Percentiles rank a stretch among this genome's conserved stretches.
phyloP scores from a whole-genome alignment of 2,329 filamentous ascomycete genomes.

The Calonectria pteridis region DNA sequence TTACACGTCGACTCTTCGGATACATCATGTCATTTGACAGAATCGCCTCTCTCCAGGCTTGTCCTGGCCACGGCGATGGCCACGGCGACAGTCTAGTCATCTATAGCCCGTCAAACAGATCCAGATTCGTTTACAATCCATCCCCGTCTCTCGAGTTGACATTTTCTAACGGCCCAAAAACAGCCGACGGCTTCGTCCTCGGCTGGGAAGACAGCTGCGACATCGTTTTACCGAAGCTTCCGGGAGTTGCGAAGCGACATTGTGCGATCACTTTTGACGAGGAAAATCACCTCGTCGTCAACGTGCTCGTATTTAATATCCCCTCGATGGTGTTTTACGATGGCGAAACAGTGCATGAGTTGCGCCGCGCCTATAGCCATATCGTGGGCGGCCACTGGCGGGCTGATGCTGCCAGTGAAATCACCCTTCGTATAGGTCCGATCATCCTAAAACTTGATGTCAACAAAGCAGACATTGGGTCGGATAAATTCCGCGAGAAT shows the following conservation, averaged over 20 bases:
- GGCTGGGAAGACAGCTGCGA: background rate
- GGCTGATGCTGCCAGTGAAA: background rate
- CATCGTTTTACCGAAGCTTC: background rate
- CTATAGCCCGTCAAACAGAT: background rate
- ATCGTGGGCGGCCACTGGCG: background rate
- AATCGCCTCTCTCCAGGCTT: background rate
- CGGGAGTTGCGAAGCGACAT: background rate
- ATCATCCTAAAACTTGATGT: background rate
- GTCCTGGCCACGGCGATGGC: background rate
- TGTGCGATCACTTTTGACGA: background rate
- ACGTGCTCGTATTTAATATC: background rate
- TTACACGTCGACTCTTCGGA: background rate
- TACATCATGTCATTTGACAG: background rate
- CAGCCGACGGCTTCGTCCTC: background rate
- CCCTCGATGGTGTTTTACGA: background rate
- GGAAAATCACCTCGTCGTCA: background rate
- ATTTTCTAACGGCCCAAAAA: background rate
- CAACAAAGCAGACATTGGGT: background rate
- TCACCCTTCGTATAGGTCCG: background rate
- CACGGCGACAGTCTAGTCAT: background rate
- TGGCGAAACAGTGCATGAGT: background rate
- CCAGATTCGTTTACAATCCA: background rate
- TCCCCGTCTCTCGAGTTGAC: background rate
- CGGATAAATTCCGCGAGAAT: background rate
- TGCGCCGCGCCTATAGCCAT: background rate